phyloP scores from a whole-genome alignment of 306 rosid species.

The Oemleria cerasiformis region DNA sequence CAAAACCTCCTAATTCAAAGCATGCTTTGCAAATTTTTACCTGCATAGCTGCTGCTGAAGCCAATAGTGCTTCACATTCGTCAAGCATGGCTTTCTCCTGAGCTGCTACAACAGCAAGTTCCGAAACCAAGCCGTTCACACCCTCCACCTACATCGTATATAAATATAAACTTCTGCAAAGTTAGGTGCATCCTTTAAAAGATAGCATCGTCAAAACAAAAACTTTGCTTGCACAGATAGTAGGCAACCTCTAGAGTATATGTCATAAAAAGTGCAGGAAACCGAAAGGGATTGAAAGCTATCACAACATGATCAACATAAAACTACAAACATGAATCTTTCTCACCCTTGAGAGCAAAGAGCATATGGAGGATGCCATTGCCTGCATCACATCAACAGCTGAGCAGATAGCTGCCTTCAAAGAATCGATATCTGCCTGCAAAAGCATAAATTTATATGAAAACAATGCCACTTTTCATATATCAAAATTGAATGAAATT shows the following conservation, averaged over 20 bases:
- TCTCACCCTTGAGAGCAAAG: slow-evolving; percentile 68
- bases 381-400: slow-evolving; percentile 88
- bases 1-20: not conserved
- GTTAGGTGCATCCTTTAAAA: slow-evolving; percentile 4
- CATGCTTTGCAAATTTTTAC: slow-evolving; percentile 31
- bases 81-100: slow-evolving; percentile 84
- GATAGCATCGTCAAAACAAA: slow-evolving; percentile 10
- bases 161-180: slow-evolving; percentile 15
- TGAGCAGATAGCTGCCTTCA: slow-evolving; percentile 81
- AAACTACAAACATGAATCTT: slow-evolving; percentile 8
- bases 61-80: slow-evolving; percentile 69
- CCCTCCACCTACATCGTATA: slow-evolving; percentile 57
- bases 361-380: slow-evolving; percentile 80
- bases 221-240: not conserved
- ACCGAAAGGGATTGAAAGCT: not conserved
- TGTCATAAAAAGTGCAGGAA: not conserved
- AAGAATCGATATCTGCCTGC: slow-evolving; percentile 81
- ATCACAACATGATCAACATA: not conserved
- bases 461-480: slow-evolving; percentile 15
- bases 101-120: slow-evolving; percentile 71
- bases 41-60: slow-evolving; percentile 80
- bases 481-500: slow-evolving; percentile 20
- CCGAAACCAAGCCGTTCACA: slow-evolving; percentile 67
- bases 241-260: not conserved
- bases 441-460: slow-evolving; percentile 21